These are phyloP conservation scores for Oryza meridionalis DNA, from an alignment of 176 grass and related monocot genomes.

Conservation along the genomic window DNA sequence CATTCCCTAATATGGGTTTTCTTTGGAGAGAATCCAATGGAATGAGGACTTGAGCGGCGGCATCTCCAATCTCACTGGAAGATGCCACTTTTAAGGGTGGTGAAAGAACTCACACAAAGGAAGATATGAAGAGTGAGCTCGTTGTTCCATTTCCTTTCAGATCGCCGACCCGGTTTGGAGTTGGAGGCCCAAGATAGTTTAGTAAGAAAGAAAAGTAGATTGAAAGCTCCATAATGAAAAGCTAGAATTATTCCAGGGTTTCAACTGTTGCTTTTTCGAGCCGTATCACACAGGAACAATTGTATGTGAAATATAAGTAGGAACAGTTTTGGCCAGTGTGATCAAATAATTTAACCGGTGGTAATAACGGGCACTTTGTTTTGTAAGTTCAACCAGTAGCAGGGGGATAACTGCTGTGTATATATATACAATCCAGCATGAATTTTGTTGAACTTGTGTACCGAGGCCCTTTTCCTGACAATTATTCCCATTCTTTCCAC, in stretches of 20 bases:
- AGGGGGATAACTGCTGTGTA: not conserved
- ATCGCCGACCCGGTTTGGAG: not conserved
- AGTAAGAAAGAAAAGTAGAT: not conserved
- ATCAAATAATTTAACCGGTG: constrained; percentile 32
- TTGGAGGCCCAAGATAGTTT: not conserved
- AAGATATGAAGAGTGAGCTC: constrained; percentile 25
- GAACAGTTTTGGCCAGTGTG: constrained; percentile 20
- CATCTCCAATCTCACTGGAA: constrained; percentile 26
- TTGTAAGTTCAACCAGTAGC: not conserved
- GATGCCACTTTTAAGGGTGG: not conserved
- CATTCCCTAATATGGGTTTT: not conserved
- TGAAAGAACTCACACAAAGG: not conserved
- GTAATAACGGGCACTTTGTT: not conserved
- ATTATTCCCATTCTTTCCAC: not conserved
- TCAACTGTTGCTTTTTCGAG: not conserved
- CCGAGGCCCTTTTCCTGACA: not conserved
- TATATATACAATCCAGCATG: not conserved
- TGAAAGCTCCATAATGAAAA: not conserved
- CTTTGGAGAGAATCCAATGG: not conserved
- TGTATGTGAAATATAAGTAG: constrained; percentile 45
- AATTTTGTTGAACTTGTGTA: constrained; percentile 15
- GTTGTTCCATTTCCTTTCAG: not conserved
- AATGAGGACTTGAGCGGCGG: not conserved
- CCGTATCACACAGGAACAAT: not conserved
- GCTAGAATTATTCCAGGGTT: not conserved